Evolutionary conservation across 2,329 filamentous ascomycete genomes (phyloP).

Genomic region (Botrytis galanthina): DNA sequence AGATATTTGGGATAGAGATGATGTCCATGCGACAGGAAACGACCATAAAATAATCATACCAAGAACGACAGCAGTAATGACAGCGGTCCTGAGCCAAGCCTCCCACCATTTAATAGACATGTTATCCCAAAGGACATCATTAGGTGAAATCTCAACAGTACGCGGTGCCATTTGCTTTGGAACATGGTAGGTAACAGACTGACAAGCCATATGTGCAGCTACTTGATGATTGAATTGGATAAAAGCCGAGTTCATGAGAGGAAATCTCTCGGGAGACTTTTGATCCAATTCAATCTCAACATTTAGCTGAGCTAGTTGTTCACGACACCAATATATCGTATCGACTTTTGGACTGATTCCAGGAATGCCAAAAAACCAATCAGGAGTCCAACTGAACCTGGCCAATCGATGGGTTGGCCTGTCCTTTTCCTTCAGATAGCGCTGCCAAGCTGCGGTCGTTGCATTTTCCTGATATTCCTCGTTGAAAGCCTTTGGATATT

Average conservation of each 20-base stretch:
- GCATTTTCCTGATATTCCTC: conserved; percentile 59
- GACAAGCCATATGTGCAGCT: conserved; percentile 96
- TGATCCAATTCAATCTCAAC: conserved; percentile 91
- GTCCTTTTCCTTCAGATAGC: conserved; percentile 76
- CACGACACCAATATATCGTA: conserved; percentile 87
- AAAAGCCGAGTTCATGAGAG: conserved; percentile 93
- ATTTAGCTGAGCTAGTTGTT: conserved; percentile 83
- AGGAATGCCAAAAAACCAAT: conserved; percentile 76
- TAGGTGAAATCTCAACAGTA: conserved; percentile 88
- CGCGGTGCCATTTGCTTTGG: conserved; percentile 92
- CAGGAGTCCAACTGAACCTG: conserved; percentile 51
- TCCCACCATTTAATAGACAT: conserved; percentile 97
- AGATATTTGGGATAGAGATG: conserved; percentile 74
- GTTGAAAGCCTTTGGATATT: conserved; percentile 64
- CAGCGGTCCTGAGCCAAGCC: conserved; percentile 60
- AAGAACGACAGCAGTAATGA: conserved; percentile 63
- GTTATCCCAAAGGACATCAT: conserved; percentile 94
- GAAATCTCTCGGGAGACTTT: conserved; percentile 77
- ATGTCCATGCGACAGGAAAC: conserved; percentile 85
- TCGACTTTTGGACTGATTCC: conserved; percentile 87
- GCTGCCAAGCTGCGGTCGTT: conserved; percentile 72
- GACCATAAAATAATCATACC: conserved; percentile 87
- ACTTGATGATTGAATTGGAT: conserved; percentile 99
- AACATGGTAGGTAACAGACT: conserved; percentile 84
- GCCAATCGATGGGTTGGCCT: conserved; percentile 82